Conservation (phyloP, 768 basidiomycete genomes). For the Antrodiella citrinella region DNA sequence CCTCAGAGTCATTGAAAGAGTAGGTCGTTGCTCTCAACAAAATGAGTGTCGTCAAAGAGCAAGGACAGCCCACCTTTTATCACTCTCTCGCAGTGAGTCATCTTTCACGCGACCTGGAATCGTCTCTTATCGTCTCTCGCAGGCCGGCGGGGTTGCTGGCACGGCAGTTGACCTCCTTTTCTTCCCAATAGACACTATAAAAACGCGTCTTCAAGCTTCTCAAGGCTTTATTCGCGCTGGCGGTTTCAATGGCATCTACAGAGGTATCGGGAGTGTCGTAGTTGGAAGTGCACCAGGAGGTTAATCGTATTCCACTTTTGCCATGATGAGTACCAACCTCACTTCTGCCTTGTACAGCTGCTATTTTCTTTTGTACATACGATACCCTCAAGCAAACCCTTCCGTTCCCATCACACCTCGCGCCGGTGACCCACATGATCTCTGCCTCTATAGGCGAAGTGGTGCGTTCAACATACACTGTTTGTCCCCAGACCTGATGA, state of each 20-base stretch:
- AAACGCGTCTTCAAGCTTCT: conserved; percentile 86
- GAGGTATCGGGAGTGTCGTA: conserved; percentile 88
- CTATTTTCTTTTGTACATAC: conserved; percentile 91
- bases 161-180: conserved; percentile 91
- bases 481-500: background rate
- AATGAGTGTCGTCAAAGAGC: background rate
- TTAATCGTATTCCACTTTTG: too few species aligned
- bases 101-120: background rate
- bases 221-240: conserved; percentile 83
- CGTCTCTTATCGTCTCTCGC: background rate
- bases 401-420: conserved; percentile 52
- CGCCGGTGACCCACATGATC: conserved; percentile 56
- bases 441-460: conserved; percentile 46
- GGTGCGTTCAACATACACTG: conserved; percentile 23
- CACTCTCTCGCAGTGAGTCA: conserved; percentile 27
- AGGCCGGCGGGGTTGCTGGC: conserved; percentile 90
- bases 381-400: conserved; percentile 77
- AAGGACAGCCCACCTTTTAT: conserved; percentile 19
- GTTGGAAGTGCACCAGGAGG: conserved; percentile 96
- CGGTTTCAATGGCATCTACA: conserved; percentile 87
- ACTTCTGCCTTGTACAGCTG: too few species aligned
- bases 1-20: too few species aligned
- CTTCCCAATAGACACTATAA: conserved; percentile 95
- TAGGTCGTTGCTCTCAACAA: too few species aligned
- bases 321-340: conserved; percentile 3